Conservation (phyloP, 106 monocot genomes). For the Dioscorea alata region DNA sequence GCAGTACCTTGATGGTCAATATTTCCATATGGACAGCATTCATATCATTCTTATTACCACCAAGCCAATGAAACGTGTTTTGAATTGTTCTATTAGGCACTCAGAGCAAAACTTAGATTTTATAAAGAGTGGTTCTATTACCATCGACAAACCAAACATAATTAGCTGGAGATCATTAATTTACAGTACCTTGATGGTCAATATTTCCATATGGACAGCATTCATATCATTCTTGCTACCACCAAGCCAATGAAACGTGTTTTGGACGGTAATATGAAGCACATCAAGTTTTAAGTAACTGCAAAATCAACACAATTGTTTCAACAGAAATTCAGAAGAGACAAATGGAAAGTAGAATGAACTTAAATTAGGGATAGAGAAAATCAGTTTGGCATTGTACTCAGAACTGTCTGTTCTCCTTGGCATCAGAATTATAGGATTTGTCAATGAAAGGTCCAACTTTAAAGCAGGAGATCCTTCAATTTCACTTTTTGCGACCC, state of each 20-base stretch:
- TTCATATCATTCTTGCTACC: slow-evolving; percentile 63
- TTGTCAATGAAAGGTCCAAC: slow-evolving; percentile 73
- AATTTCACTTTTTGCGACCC: slow-evolving; percentile 74
- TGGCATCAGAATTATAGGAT: slow-evolving; percentile 93
- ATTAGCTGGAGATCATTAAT: not conserved
- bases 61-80: slow-evolving; percentile 68
- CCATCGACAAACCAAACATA: not conserved
- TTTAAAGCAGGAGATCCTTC: slow-evolving; percentile 94
- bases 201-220: slow-evolving; percentile 73
- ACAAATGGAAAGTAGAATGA: no score
- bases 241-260: slow-evolving; percentile 82
- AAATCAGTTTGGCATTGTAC: slow-evolving; percentile 32
- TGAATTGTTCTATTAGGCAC: no score
- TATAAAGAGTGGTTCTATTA: no score
- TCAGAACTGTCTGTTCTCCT: slow-evolving; percentile 68
- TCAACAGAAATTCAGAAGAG: no score
- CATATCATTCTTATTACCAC: slow-evolving; percentile 63
- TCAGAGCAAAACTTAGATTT: no score
- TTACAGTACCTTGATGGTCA: slow-evolving; percentile 66
- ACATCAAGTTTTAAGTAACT: slow-evolving; percentile 95
- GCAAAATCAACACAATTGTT: slow-evolving; percentile 11
- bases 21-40: slow-evolving; percentile 77
- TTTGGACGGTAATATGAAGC: slow-evolving; percentile 67
- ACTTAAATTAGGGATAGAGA: no score
- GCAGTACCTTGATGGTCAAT: slow-evolving; percentile 68